phyloP scores from a whole-genome alignment of 1,284 basidiomycete genomes.

The Wallemia mellicola region DNA sequence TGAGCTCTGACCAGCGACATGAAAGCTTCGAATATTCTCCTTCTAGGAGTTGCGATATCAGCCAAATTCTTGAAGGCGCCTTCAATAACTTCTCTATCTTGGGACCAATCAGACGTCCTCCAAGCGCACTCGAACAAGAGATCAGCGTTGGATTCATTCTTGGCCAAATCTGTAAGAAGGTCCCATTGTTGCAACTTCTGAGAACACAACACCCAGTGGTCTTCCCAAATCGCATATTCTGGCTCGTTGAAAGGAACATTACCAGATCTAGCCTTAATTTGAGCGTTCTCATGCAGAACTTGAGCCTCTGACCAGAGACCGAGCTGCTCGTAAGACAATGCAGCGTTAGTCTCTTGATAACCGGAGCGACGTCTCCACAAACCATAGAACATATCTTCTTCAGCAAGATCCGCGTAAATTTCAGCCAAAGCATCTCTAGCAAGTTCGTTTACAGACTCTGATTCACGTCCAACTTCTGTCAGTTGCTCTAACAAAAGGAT shows the following conservation, averaged over 20 bases:
- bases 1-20: slow-evolving; percentile 28
- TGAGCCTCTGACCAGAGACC: slow-evolving; percentile 91
- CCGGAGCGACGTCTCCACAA: slow-evolving; percentile 70
- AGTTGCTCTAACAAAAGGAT: slow-evolving; percentile 30
- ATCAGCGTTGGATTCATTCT: slow-evolving; percentile 70
- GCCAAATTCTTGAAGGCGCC: slow-evolving; percentile 53
- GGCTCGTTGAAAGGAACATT: slow-evolving; percentile 71
- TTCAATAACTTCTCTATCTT: slow-evolving; percentile 41
- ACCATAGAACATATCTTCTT: slow-evolving; percentile 95
- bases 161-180: slow-evolving; percentile 67
- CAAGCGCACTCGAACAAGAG: slow-evolving; percentile 82
- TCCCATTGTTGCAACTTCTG: slow-evolving; percentile 99
- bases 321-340: slow-evolving; percentile 79
- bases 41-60: slow-evolving; percentile 66
- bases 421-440: slow-evolving; percentile 78
- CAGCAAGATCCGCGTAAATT: slow-evolving; percentile 75
- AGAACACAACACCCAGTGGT: slow-evolving; percentile 89
- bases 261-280: slow-evolving; percentile 54
- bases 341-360: slow-evolving; percentile 70
- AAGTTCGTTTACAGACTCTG: slow-evolving; percentile 47
- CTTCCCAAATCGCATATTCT: slow-evolving; percentile 96
- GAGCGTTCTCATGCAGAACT: slow-evolving; percentile 65
- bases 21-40: slow-evolving; percentile 86
- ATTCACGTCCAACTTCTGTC: slow-evolving; percentile 33
- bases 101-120: slow-evolving; percentile 68